phyloP scores from a whole-genome alignment of 495 filamentous ascomycete species.

The Aspergillus indologenus region DNA sequence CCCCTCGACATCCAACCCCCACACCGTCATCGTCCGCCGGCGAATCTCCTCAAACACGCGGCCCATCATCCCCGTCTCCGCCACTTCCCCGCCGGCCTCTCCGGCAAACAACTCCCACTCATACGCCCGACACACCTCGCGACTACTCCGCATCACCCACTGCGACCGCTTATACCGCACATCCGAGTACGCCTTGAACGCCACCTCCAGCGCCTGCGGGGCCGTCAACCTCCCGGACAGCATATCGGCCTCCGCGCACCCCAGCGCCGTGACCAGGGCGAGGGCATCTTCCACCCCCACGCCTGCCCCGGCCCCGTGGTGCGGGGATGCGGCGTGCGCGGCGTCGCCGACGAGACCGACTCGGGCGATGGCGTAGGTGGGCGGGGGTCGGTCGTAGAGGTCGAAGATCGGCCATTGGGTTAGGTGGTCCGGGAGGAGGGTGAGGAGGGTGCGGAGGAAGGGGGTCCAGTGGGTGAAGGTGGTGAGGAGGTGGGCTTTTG shows the following conservation, averaged over 20 bases:
- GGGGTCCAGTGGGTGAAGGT: conserved; percentile 35
- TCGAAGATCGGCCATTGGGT: conserved; percentile 58
- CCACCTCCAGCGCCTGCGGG: conserved; percentile 7
- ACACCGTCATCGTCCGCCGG: conserved; percentile 27
- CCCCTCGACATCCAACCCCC: conserved; percentile 32
- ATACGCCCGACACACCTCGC: conserved; percentile 25
- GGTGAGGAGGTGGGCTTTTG: conserved; percentile 19
- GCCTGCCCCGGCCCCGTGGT: conserved; percentile 52
- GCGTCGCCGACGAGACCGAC: conserved; percentile 49
- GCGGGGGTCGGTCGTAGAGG: conserved; percentile 40
- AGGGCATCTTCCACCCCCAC: conserved; percentile 53
- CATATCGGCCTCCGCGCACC: neutral
- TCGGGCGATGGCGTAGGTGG: conserved; percentile 33
- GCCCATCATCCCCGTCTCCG: conserved; percentile 10
- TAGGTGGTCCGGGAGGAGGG: conserved; percentile 41
- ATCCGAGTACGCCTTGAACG: conserved; percentile 14
- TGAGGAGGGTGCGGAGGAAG: conserved; percentile 31
- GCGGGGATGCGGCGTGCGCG: conserved; percentile 38
- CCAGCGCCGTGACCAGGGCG: conserved; percentile 31
- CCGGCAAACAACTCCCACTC: conserved; percentile 22
- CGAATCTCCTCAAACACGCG: conserved; percentile 26
- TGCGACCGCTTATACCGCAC: conserved; percentile 20
- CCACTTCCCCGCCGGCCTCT: neutral
- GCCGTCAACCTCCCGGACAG: neutral
- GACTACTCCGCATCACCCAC: conserved; percentile 28